Conservation (phyloP, 1,284 basidiomycete genomes). For the Sporisorium scitamineum region DNA sequence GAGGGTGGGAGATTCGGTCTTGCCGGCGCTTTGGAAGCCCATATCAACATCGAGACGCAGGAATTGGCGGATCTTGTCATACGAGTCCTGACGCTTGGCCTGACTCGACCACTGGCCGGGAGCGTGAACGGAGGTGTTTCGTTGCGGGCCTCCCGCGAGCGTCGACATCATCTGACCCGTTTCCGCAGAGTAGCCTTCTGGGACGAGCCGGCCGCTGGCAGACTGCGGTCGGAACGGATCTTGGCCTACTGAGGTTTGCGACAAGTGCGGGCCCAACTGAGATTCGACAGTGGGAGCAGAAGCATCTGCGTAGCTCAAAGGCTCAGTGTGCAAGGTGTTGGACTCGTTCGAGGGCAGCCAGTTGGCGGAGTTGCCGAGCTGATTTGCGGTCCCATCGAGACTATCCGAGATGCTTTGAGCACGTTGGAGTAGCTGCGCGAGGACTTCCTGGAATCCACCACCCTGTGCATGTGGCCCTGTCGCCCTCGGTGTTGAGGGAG, state of each 20-base stretch:
- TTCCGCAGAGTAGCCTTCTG: constrained; percentile 31
- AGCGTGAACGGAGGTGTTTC: constrained; percentile 20
- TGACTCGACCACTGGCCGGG: constrained; percentile 51
- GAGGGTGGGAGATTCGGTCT: constrained; percentile 48
- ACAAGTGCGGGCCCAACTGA: constrained; percentile 3
- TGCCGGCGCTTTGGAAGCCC: constrained; percentile 49
- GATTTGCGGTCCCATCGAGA: constrained; percentile 5
- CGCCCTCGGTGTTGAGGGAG: constrained; percentile 43
- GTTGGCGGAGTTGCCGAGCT: constrained; percentile 6
- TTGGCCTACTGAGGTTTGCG: constrained; percentile 9
- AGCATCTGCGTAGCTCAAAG: constrained; percentile 29
- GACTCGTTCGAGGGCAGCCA: constrained; percentile 24
- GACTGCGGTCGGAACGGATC: constrained; percentile 27
- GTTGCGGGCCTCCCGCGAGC: constrained; percentile 24
- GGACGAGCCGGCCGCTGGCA: constrained; percentile 33
- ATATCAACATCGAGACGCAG: constrained; percentile 59
- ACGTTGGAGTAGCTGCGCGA: constrained; percentile 41
- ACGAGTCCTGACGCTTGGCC: constrained; percentile 58
- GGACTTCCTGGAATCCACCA: constrained; percentile 44
- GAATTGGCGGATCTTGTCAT: constrained; percentile 59
- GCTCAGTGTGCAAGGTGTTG: constrained; percentile 17
- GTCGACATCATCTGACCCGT: constrained; percentile 39
- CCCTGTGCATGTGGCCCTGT: constrained; percentile 18
- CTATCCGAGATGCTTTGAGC: constrained; percentile 8
- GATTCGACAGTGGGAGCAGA: constrained; percentile 8